Conservation (phyloP, 768 basidiomycete species). For the Boletus rubescentipes region DNA sequence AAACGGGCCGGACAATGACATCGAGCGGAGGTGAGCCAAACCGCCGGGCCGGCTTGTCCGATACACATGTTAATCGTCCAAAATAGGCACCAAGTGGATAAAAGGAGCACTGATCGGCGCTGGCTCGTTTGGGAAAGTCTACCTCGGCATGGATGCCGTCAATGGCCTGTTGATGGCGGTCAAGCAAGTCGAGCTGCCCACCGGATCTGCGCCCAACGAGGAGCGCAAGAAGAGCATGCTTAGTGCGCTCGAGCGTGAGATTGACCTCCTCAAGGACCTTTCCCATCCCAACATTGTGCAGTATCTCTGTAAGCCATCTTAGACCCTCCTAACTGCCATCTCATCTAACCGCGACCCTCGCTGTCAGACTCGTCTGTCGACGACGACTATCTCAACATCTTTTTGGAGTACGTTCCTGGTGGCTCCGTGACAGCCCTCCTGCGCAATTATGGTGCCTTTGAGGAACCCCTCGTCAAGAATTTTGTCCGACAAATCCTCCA, state of each 20-base stretch:
- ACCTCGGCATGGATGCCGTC: constrained; percentile 92
- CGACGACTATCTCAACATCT: constrained; percentile 89
- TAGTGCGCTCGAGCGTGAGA: constrained; percentile 88
- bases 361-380: constrained; percentile 87
- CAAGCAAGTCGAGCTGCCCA: constrained; percentile 93
- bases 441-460: constrained; percentile 91
- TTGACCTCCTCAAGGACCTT: constrained; percentile 87
- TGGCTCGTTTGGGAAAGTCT: constrained; percentile 93
- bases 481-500: constrained; percentile 91
- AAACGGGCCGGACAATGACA: constrained; percentile 51
- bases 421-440: constrained; percentile 90
- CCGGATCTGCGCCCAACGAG: constrained; percentile 79
- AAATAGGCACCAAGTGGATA: constrained; percentile 88
- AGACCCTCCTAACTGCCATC: not conserved
- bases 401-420: constrained; percentile 95
- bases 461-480: constrained; percentile 87
- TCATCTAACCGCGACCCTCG: not conserved
- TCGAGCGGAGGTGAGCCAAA: constrained; percentile 51
- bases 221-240: constrained; percentile 95
- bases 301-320: constrained; percentile 76
- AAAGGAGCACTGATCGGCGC: constrained; percentile 95
- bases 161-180: constrained; percentile 94
- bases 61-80: constrained; percentile 1
- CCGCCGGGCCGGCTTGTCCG: not conserved
- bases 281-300: constrained; percentile 98